Conservation (phyloP, 805 yeast species). For the Ogataea neopini region DNA sequence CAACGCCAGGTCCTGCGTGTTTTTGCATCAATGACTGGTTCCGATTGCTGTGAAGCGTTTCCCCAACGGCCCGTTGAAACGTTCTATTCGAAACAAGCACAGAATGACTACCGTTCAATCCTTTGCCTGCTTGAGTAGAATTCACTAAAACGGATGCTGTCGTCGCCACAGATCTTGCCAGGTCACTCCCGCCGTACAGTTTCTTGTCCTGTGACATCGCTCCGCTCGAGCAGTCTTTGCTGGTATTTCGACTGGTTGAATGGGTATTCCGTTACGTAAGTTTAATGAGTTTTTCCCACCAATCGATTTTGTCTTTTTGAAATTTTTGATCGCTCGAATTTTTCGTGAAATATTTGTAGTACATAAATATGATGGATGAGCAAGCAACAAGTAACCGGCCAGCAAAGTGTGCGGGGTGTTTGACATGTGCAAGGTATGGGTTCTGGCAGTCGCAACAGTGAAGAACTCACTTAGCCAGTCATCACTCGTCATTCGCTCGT, state of each 20-base stretch:
- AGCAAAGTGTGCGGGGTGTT: too few relatives aligned
- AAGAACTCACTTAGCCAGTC: too few relatives aligned
- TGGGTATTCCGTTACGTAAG: neutral
- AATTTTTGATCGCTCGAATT: neutral
- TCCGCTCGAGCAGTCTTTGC: neutral
- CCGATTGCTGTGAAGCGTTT: constrained; percentile 39
- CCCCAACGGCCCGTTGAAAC: constrained; percentile 49
- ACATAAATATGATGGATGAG: neutral
- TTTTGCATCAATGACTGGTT: constrained; percentile 24
- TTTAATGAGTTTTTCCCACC: neutral
- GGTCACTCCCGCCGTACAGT: constrained; percentile 25
- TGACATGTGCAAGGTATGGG: too few relatives aligned
- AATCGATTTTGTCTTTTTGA: neutral
- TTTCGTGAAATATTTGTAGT: neutral
- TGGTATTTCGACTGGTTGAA: neutral
- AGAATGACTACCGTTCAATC: constrained; percentile 17
- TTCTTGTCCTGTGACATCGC: constrained; percentile 10
- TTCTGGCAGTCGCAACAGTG: too few relatives aligned
- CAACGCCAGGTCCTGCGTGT: constrained; percentile 14
- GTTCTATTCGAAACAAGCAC: constrained; percentile 28
- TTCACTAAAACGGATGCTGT: constrained; percentile 55
- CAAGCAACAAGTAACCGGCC: too few relatives aligned
- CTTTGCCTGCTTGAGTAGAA: constrained; percentile 25
- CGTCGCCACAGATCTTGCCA: constrained; percentile 52
- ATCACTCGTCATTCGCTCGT: too few relatives aligned